Evolutionary conservation across 257 asterid species (phyloP).

Genomic region (Prunella vulgaris): DNA sequence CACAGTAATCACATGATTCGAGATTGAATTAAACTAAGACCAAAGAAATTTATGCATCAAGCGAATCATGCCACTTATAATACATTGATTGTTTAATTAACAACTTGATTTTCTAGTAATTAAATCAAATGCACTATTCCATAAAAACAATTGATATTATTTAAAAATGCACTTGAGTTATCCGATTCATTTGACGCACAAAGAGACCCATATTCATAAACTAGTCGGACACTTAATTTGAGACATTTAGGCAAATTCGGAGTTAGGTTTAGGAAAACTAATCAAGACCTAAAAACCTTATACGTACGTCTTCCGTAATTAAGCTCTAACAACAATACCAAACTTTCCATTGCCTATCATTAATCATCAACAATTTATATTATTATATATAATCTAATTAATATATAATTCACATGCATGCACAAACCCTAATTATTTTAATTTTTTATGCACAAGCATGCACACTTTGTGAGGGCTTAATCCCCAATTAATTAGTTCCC

Average conservation of each 20-base stretch:
- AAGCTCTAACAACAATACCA: slow-evolving; percentile 38
- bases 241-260: neutral
- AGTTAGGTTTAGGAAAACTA: slow-evolving; percentile 36
- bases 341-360: slow-evolving; percentile 14
- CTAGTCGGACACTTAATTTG: neutral
- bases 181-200: no score
- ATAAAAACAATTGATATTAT: no score
- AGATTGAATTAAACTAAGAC: no score
- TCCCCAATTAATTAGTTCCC: slow-evolving; percentile 19
- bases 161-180: no score
- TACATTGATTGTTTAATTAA: no score
- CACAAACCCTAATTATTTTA: neutral
- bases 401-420: slow-evolving; percentile 3
- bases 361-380: neutral
- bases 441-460: neutral
- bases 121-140: no score
- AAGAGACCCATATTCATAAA: no score
- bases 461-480: slow-evolving; percentile 7
- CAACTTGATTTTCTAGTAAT: no score
- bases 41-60: no score
- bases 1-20: no score
- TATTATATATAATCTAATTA: no score
- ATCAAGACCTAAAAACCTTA: slow-evolving; percentile 31
- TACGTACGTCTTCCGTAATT: slow-evolving; percentile 27
- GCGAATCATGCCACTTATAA: no score